Evolutionary conservation across 2,329 filamentous ascomycete species (phyloP).

Genomic region (Blumeria graminis): DNA sequence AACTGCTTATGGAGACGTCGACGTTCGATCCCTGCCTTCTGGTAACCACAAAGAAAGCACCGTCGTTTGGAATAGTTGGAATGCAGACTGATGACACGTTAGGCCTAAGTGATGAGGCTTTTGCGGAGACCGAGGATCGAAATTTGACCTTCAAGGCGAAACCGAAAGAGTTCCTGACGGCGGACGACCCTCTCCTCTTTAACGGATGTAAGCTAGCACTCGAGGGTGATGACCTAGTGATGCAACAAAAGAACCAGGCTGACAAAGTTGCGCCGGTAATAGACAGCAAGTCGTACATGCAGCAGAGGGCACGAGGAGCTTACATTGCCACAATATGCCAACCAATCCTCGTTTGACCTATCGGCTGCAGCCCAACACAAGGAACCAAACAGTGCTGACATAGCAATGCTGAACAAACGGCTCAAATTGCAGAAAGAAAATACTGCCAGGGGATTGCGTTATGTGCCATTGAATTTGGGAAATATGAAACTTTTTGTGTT

Average conservation of each 20-base stretch:
- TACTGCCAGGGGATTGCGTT: background rate
- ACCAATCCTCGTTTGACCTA: background rate
- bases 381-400: background rate
- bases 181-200: background rate
- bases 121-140: background rate
- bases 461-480: background rate
- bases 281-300: background rate
- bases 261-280: background rate
- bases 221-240: background rate
- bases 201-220: conserved; percentile 1
- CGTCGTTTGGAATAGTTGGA: background rate
- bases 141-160: background rate
- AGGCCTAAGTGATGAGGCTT: background rate
- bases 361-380: background rate
- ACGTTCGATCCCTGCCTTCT: background rate
- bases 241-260: conserved; percentile 1
- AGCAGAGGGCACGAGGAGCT: background rate
- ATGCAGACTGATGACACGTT: background rate
- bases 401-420: background rate
- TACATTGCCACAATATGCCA: background rate
- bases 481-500: background rate
- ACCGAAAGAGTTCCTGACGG: background rate
- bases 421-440: background rate
- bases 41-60: background rate
- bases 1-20: conserved; percentile 1